Evolutionary conservation across 1,139 yeast species (phyloP).

Genomic region (Kluyveromyces sp.): DNA sequence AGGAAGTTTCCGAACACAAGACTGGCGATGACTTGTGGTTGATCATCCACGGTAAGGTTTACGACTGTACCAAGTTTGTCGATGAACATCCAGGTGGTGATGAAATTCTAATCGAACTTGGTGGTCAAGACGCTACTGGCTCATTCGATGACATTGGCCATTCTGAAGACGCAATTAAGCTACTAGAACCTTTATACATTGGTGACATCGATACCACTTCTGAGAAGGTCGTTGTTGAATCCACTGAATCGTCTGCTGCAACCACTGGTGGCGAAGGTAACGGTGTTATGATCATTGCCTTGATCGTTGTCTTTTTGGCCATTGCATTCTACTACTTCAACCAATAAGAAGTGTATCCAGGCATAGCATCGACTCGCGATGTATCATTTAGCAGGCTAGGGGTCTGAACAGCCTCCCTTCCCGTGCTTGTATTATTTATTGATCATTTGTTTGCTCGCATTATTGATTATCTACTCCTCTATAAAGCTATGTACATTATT

Average conservation of each 20-base stretch:
- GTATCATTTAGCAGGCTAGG: no score
- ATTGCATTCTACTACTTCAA: constrained; percentile 45
- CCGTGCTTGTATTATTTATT: not conserved
- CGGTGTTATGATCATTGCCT: constrained; percentile 38
- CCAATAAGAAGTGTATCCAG: constrained; percentile 8
- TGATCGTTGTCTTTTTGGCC: constrained; percentile 45
- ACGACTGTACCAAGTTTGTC: constrained; percentile 72
- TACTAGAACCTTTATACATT: constrained; percentile 56
- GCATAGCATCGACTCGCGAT: not conserved
- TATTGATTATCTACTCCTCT: not conserved
- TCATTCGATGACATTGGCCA: constrained; percentile 97
- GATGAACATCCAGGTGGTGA: constrained; percentile 99
- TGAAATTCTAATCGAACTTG: constrained; percentile 85
- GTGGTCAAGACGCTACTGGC: constrained; percentile 89
- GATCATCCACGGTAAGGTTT: constrained; percentile 83
- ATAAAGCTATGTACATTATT: not conserved
- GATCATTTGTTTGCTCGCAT: not conserved
- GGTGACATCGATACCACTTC: constrained; percentile 52
- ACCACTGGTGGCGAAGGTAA: constrained; percentile 31
- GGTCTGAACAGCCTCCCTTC: not conserved
- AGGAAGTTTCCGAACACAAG: constrained; percentile 74
- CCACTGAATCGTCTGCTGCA: constrained; percentile 11
- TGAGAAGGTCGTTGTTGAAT: constrained; percentile 19
- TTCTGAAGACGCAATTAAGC: constrained; percentile 88
- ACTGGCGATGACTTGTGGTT: constrained; percentile 80